A percentile compares a stretch with the other conserved stretches of the same genome.
Evolutionary conservation across 331 rosid species (phyloP).

Genomic region (Acacia concinna): DNA sequence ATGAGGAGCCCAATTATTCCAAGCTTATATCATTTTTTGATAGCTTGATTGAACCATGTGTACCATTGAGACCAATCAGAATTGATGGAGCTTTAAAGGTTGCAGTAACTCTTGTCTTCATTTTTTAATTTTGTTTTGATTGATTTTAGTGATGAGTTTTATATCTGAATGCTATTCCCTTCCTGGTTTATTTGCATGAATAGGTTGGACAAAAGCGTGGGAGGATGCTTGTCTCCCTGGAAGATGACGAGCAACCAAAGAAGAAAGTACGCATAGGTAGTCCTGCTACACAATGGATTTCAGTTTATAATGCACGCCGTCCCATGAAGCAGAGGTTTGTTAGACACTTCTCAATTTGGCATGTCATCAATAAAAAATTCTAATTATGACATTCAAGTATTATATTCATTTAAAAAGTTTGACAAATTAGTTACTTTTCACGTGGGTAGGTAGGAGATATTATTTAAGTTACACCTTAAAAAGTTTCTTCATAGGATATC

Average conservation of each 20-base stretch:
- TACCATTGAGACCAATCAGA: conserved; percentile 78
- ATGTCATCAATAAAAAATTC: conserved; percentile 8
- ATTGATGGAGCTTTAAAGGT: conserved; percentile 98
- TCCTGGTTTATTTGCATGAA: conserved; percentile 18
- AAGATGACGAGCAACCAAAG: conserved; percentile 96
- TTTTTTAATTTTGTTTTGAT: not conserved
- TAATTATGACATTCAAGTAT: not conserved
- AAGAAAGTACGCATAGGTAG: conserved; percentile 86
- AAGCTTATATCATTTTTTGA: conserved; percentile 84
- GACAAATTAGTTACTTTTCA: not conserved
- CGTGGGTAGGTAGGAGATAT: not conserved
- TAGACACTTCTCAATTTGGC: conserved; percentile 21
- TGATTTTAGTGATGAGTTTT: not conserved
- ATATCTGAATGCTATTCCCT: conserved; percentile 20
- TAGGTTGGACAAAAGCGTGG: conserved; percentile 96
- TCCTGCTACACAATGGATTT: conserved; percentile 96
- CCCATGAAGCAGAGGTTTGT: conserved; percentile 95
- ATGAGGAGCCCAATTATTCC: conserved; percentile 91
- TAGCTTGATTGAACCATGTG: conserved; percentile 76
- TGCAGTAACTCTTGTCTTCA: not conserved
- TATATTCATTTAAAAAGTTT: not conserved
- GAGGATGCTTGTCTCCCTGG: conserved; percentile 71
- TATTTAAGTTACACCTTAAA: not conserved
- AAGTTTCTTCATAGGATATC: not conserved
- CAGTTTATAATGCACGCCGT: conserved; percentile 92